These are phyloP conservation scores for Salvia miltiorrhiza DNA, from an alignment of 257 asterid species.

Conservation along the genomic window DNA sequence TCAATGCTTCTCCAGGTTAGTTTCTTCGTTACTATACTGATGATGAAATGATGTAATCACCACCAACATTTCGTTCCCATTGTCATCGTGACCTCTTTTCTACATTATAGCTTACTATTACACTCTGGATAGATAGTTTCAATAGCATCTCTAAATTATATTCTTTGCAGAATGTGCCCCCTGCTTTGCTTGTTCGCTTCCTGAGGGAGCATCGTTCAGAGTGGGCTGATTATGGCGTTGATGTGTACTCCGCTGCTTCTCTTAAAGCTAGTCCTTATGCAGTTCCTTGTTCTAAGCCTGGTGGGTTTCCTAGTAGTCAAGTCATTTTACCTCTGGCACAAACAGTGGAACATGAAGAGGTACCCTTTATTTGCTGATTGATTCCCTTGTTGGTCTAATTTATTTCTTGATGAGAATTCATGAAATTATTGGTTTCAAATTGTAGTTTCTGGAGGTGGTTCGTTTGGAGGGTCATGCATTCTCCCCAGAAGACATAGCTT, in stretches of 20 bases:
- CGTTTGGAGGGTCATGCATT: constrained; percentile 88
- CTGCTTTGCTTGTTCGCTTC: constrained; percentile 81
- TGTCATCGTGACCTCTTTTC: neutral
- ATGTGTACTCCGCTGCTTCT: constrained; percentile 80
- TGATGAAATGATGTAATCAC: neutral
- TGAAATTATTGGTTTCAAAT: neutral
- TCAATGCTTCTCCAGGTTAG: constrained; percentile 95
- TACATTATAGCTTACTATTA: neutral
- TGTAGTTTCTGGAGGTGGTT: constrained; percentile 85
- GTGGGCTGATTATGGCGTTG: constrained; percentile 96
- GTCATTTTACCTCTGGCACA: constrained; percentile 86
- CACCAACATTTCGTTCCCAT: neutral
- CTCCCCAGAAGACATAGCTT: constrained; percentile 74
- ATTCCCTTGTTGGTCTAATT: neutral
- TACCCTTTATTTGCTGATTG: constrained; percentile 2
- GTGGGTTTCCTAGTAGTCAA: constrained; percentile 80
- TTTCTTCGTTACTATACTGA: neutral
- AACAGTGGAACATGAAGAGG: constrained; percentile 90
- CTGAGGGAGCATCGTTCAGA: constrained; percentile 91
- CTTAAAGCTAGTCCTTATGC: constrained; percentile 78
- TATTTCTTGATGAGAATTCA: neutral
- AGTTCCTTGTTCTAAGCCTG: constrained; percentile 68
- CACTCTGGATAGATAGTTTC: neutral
- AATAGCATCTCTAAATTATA: neutral
- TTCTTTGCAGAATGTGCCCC: constrained; percentile 64